Conservation (phyloP, 805 yeast species). For the Maudiozyma bulderi region DNA sequence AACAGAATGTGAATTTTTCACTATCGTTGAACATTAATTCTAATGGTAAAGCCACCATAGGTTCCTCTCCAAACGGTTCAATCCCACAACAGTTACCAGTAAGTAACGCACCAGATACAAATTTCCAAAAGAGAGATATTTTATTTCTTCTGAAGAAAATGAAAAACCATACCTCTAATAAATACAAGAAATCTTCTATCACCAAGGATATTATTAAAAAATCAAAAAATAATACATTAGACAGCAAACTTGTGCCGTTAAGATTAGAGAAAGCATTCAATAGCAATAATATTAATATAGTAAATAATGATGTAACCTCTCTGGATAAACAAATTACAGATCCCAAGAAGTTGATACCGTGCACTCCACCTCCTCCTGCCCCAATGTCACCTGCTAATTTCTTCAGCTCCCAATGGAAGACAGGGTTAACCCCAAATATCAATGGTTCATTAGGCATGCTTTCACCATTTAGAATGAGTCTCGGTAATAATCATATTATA, state of each 20-base stretch:
- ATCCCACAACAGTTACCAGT: neutral
- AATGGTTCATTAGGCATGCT: neutral
- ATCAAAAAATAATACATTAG: neutral
- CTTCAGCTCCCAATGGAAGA: neutral
- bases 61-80: neutral
- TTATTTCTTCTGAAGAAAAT: constrained; percentile 19
- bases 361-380: constrained; percentile 1
- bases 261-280: constrained; percentile 1
- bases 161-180: constrained; percentile 9
- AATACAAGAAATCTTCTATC: neutral
- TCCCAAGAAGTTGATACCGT: neutral
- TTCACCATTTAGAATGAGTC: neutral
- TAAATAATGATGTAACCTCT: neutral
- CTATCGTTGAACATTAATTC: constrained; percentile 23
- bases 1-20: constrained; percentile 6
- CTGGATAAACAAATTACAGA: neutral
- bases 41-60: constrained; percentile 27
- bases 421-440: neutral
- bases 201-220: neutral
- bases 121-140: constrained; percentile 18
- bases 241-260: neutral
- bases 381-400: constrained; percentile 1
- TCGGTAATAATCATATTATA: neutral
- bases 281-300: neutral
- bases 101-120: neutral